phyloP scores from a whole-genome alignment of 1,284 basidiomycete genomes.

The Cutaneotrichosporon mucoides region DNA sequence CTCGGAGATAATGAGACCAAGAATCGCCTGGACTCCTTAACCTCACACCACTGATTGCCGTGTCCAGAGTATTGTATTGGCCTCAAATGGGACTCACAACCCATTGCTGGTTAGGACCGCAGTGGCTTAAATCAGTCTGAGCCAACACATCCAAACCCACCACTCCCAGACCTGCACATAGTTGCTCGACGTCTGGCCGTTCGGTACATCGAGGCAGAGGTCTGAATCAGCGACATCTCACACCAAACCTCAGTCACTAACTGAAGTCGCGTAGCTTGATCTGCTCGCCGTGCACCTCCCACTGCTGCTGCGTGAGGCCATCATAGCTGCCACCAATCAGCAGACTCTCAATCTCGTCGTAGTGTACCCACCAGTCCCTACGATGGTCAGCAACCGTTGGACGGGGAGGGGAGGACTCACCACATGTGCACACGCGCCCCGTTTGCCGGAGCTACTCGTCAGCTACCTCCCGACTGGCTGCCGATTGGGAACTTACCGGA shows the following conservation, averaged over 20 bases:
- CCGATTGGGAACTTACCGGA: not conserved
- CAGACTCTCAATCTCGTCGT: not conserved
- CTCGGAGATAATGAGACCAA: no score
- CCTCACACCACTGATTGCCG: not conserved
- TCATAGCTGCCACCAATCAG: not conserved
- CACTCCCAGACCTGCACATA: slow-evolving; percentile 4
- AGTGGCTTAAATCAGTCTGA: not conserved
- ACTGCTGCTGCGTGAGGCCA: slow-evolving; percentile 1
- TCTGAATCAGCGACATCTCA: not conserved
- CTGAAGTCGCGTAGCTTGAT: not conserved
- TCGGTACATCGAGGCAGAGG: not conserved
- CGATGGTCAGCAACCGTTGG: no score
- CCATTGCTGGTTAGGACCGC: not conserved
- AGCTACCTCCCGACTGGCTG: not conserved
- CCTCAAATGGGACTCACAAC: not conserved
- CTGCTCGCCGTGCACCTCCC: not conserved
- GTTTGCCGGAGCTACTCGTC: not conserved
- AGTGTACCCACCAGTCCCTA: no score
- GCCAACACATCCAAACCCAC: not conserved
- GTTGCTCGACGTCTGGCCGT: not conserved
- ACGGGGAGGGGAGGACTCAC: not conserved
- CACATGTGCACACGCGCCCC: not conserved
- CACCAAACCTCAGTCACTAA: not conserved
- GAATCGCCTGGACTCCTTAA: no score
- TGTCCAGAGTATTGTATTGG: not conserved